Base-by-base conservation (phyloP, 2,329 filamentous ascomycete genomes). In the Fusarium keratoplasticum region DNA sequence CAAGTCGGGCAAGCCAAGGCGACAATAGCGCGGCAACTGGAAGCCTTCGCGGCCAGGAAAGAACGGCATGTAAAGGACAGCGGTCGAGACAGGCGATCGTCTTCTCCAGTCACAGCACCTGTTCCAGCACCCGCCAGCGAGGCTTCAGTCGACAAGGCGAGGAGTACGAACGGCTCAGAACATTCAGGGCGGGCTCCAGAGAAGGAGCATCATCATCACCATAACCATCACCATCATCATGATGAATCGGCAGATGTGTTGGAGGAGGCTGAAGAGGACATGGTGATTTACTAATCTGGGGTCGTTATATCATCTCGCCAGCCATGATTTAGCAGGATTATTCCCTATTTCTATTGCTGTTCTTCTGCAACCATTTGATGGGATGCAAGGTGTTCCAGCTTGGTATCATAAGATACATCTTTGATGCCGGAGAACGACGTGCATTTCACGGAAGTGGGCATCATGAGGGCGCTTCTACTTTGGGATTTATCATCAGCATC, bases 201-300 rank as follows among this genome's bases (percentile, higher is more conserved):
- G 11, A 71, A 68, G 47, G 69, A 70, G 16, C 54, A 69, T 7
- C 64, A 66, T 47, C 57, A 72, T 14, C 57, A 72, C 11, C 27
- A 67, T n/a, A 67, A 69, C 40, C 67, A 73, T 54, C 62, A 59
- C 5, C 74, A 85, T 66, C 86, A 83, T 78, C 86, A 93, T 69
- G 93, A 95, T 78, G 91, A 95, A 71, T 88, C 89, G 60, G 93
- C 91, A 62, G 94, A 95, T 78, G 92, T 96, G 66, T 88, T 97
- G 74, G 91, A 96, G 63, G 93, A 95, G 82, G 94, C 93, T 64
- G 94, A 95, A 69, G 95, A 98, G 84, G 95, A 98, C 79, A 95
- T 93, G 77, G 94, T 98, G 62, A 96, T 97, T 69, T 98, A 98
- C 85, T 98, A 85, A 89, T 55, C 22, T 18, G 3, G 27, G 18